Evolutionary conservation across 164 flowering plant genomes (phyloP), one percentile per base, ranked within the genome.

Genomic region (Stephania japonica): DNA sequence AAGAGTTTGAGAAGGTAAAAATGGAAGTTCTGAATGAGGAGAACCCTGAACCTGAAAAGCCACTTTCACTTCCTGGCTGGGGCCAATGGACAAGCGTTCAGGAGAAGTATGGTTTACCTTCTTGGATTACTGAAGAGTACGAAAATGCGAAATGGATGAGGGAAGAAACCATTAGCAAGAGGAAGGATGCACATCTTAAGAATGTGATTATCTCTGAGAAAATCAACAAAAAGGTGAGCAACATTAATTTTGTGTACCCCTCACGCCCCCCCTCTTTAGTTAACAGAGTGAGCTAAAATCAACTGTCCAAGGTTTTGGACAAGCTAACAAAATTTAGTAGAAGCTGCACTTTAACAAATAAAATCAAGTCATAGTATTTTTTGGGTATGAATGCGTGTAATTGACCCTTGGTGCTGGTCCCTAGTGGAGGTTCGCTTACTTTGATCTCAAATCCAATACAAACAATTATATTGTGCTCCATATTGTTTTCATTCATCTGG

Each of bases 11-110:
- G 79, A 87, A 86, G 80, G 89, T 80, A 49, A 95, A 95, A 78
- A 67, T 79, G 74, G 92, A 84, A 65, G 70, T 87, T 49, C 73
- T 95, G 82, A 85, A 93, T 64, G 87, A 88, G 84, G 99, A 95
- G 79, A 86, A 82, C 77, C 96, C 98, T 72, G 90, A 87, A 80
- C 98, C 96, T 70, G 98, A 95, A 79, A 86, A 91, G 75, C 98
- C 96, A n/a, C 69, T 77, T 72, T 68, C 87, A 61, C 82, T 93
- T 72, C 99, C 99, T 75, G 99, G 99, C 5, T 95, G 99, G 99
- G 99, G 99, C 27, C 91, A 93, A 19, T 95, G 99, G 99, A 87
- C 96, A 59, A 64, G 82, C 73, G 70, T 89, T 53, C 97, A 91
- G 80, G 75, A 84, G 74, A 93, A 87, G 86, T 89, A 80, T 84